Percentiles rank a stretch among this genome's conserved stretches.
Evolutionary conservation across 345 rosid genomes (phyloP).

Genomic region (Sisymbrium altissimum): DNA sequence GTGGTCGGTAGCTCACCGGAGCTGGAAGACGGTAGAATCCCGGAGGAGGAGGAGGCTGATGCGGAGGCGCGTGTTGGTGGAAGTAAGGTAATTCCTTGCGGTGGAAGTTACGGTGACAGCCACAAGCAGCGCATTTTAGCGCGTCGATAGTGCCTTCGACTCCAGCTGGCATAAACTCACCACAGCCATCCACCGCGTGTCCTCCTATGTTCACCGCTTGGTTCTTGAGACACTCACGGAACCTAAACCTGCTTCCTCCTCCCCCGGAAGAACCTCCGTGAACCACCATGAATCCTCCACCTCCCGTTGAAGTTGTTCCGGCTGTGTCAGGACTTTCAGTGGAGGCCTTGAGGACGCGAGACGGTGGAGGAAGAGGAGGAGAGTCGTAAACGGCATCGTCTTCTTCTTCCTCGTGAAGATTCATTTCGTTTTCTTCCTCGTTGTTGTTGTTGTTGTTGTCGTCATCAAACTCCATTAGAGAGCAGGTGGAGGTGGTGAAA

Average conservation of each 20-base stretch:
- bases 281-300: slow-evolving; percentile 36
- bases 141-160: slow-evolving; percentile 69
- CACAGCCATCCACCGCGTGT: slow-evolving; percentile 79
- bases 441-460: slow-evolving; percentile 48
- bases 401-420: slow-evolving; percentile 33
- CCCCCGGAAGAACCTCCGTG: slow-evolving; percentile 11
- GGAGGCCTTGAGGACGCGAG: slow-evolving; percentile 16
- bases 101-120: slow-evolving; percentile 86
- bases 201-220: slow-evolving; percentile 82
- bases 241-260: slow-evolving; percentile 35
- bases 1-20: slow-evolving; percentile 39
- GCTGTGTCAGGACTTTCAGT: slow-evolving; percentile 29
- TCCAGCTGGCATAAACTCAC: slow-evolving; percentile 79
- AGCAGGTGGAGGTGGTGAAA: neutral
- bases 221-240: slow-evolving; percentile 75
- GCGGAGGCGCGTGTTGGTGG: slow-evolving; percentile 40
- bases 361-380: slow-evolving; percentile 5
- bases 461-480: slow-evolving; percentile 25
- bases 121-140: slow-evolving; percentile 81
- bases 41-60: slow-evolving; percentile 31
- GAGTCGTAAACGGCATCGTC: slow-evolving; percentile 48
- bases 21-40: slow-evolving; percentile 60
- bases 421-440: slow-evolving; percentile 61
- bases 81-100: slow-evolving; percentile 50
- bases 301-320: slow-evolving; percentile 23